Percentiles rank a stretch among this genome's conserved stretches.
Evolutionary conservation across 306 rosid species (phyloP).

Genomic region (Gastrolobium villosum): DNA sequence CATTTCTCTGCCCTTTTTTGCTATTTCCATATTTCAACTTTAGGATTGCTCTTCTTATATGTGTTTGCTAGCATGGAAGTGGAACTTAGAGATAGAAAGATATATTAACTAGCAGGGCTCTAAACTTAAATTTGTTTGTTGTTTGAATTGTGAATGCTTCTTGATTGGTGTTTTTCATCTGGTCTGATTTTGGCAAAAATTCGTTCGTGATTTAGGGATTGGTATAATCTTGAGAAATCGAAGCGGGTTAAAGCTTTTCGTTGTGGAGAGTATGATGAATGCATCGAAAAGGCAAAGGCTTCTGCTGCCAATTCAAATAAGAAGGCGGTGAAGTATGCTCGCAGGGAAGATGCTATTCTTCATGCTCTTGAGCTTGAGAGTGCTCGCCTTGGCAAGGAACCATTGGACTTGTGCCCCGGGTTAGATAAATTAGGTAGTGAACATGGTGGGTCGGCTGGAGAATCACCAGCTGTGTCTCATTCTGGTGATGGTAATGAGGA

Average conservation of each 20-base stretch:
- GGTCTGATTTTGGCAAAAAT: conserved; percentile 45
- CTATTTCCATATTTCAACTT: background rate
- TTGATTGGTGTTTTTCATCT: conserved; percentile 1
- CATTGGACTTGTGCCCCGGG: conserved; percentile 44
- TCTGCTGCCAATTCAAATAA: conserved; percentile 68
- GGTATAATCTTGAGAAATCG: conserved; percentile 90
- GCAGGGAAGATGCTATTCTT: conserved; percentile 89
- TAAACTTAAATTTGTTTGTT: background rate
- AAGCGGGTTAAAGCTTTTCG: conserved; percentile 86
- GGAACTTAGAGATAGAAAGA: no score
- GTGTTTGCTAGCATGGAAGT: background rate
- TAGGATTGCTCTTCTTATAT: no score
- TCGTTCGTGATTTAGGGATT: conserved; percentile 63
- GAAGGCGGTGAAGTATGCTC: conserved; percentile 81
- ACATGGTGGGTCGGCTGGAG: conserved; percentile 53
- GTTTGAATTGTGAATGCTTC: conserved; percentile 13
- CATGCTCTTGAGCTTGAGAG: conserved; percentile 88
- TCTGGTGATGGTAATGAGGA: conserved; percentile 59
- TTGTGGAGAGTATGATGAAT: conserved; percentile 82
- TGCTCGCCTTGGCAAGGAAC: conserved; percentile 56
- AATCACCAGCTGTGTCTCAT: conserved; percentile 55
- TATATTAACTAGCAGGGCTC: background rate
- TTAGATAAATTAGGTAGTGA: conserved; percentile 53
- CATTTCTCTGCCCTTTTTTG: background rate
- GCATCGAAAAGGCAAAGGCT: conserved; percentile 83